These are phyloP conservation scores for Suillus subluteus DNA, from an alignment of 768 basidiomycete genomes.

Conservation along the genomic window DNA sequence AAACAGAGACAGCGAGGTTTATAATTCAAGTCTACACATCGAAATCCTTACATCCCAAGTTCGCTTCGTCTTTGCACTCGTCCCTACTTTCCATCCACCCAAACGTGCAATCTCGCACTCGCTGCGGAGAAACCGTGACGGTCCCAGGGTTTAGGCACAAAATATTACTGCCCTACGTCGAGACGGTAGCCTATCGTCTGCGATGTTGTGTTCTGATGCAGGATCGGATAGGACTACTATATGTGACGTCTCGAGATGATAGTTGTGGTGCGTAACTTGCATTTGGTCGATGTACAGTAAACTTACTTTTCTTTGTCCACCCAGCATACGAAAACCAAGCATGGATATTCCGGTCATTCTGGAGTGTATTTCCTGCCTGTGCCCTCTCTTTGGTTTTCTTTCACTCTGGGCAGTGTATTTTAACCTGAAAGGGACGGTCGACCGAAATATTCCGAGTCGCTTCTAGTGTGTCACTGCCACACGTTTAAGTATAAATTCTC, in stretches of 20 bases:
- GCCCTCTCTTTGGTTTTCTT: too few species aligned
- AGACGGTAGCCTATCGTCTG: conserved; percentile 24
- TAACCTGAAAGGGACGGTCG: background rate
- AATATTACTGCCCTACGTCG: conserved; percentile 27
- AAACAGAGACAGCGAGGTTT: conserved; percentile 25
- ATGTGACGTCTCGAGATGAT: conserved; percentile 19
- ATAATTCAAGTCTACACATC: background rate
- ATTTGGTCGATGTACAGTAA: too few species aligned
- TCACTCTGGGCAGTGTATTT: background rate
- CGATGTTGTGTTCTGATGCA: background rate
- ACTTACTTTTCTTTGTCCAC: too few species aligned
- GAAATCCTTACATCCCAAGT: too few species aligned
- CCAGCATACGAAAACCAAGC: background rate
- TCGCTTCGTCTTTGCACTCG: too few species aligned
- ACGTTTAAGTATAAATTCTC: background rate
- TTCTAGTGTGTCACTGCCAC: background rate
- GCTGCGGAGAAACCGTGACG: conserved; percentile 20
- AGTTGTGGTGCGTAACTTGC: background rate
- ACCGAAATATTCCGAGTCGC: background rate
- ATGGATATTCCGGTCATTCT: background rate
- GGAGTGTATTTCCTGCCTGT: background rate
- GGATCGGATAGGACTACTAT: conserved; percentile 9
- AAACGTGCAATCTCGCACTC: conserved; percentile 24
- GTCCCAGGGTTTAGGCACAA: conserved; percentile 30
- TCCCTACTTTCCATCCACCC: conserved; percentile 15